Conservation (phyloP, 768 basidiomycete genomes). For the Mycena floridula region DNA sequence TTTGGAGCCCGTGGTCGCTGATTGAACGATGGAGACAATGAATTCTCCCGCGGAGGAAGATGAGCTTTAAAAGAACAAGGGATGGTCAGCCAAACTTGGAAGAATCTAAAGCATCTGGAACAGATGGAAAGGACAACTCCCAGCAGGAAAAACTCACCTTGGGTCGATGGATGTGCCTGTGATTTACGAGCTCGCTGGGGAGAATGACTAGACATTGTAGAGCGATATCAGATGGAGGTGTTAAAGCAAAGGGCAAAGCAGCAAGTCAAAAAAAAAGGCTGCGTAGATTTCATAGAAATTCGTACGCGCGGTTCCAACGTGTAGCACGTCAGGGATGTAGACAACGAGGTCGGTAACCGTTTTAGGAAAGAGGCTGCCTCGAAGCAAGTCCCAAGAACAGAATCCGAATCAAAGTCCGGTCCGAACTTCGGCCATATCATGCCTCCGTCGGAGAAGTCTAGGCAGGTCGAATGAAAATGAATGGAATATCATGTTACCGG, state of each 20-base stretch:
- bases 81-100: not conserved
- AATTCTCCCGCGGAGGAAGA: conserved; percentile 35
- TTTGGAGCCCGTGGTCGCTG: conserved; percentile 51
- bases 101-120: too few relatives aligned
- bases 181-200: conserved; percentile 53
- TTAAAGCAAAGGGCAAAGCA: too few relatives aligned
- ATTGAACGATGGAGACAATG: conserved; percentile 40
- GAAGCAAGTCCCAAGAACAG: too few relatives aligned
- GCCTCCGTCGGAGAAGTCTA: too few relatives aligned
- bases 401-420: too few relatives aligned
- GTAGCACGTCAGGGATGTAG: conserved; percentile 36
- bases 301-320: conserved; percentile 66
- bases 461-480: too few relatives aligned
- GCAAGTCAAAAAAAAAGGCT: conserved; percentile 18
- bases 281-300: conserved; percentile 22
- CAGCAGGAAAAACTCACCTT: too few relatives aligned
- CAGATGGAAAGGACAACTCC: too few relatives aligned
- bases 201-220: conserved; percentile 51
- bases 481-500: too few relatives aligned
- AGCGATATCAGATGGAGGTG: conserved; percentile 9
- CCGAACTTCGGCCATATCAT: too few relatives aligned
- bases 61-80: not conserved
- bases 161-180: conserved; percentile 39
- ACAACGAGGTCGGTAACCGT: conserved; percentile 54
- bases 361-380: conserved; percentile 55